A percentile compares a stretch with the other conserved stretches of the same genome.
phyloP scores from a whole-genome alignment of 1,284 basidiomycete genomes.

The Wallemia hederae region DNA sequence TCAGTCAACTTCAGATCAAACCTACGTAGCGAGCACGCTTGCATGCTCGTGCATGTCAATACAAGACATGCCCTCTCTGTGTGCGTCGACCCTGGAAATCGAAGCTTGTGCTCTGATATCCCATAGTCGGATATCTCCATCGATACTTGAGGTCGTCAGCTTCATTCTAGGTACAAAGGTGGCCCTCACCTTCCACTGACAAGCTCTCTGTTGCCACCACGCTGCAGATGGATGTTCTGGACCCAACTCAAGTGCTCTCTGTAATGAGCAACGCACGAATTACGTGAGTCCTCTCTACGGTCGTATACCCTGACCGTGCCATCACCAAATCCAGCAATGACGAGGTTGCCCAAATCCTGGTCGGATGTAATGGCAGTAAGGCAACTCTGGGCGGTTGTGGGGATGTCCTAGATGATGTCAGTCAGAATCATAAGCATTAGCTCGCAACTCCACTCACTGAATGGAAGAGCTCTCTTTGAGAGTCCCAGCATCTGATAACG shows the following conservation, averaged over 20 bases:
- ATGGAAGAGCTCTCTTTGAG: constrained; percentile 57
- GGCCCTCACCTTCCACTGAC: constrained; percentile 54
- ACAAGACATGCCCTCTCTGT: constrained; percentile 42
- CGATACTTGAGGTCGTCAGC: constrained; percentile 26
- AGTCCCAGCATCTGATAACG: constrained; percentile 80
- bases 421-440: constrained; percentile 2
- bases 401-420: constrained; percentile 30
- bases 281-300: constrained; percentile 51
- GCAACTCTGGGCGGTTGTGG: constrained; percentile 67
- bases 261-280: constrained; percentile 56
- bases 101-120: constrained; percentile 46
- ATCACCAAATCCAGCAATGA: constrained; percentile 76
- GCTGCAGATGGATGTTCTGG: constrained; percentile 66
- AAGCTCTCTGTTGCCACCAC: constrained; percentile 38
- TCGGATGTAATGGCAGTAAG: constrained; percentile 65
- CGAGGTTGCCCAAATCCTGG: constrained; percentile 42
- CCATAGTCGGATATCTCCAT: constrained; percentile 76
- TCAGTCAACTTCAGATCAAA: constrained; percentile 10
- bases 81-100: constrained; percentile 33
- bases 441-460: constrained; percentile 24
- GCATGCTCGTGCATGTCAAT: constrained; percentile 68
- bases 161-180: constrained; percentile 2
- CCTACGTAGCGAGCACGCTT: constrained; percentile 62
- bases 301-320: constrained; percentile 77
- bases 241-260: constrained; percentile 69